phyloP scores from a whole-genome alignment of 139 green algal genomes.

The Astrephomene gubernaculifera region DNA sequence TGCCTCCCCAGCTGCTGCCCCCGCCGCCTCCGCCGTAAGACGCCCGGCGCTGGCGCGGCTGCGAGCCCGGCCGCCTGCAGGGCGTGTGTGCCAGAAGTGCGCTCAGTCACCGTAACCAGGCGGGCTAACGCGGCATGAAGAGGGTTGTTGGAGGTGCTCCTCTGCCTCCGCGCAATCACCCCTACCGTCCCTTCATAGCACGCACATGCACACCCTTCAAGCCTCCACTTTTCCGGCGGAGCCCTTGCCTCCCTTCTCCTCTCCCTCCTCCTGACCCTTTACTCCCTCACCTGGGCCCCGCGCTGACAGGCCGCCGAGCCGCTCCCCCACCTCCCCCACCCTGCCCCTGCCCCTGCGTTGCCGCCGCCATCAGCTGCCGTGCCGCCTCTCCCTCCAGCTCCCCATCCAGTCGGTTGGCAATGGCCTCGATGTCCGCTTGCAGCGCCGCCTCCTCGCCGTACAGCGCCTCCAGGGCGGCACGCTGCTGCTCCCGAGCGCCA shows the following conservation, averaged over 20 bases:
- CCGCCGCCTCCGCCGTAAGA: too few relatives aligned
- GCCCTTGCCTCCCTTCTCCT: not conserved
- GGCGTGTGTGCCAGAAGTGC: not conserved
- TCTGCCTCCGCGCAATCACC: not conserved
- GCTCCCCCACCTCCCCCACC: not conserved
- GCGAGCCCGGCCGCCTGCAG: not conserved
- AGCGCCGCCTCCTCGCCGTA: constrained; percentile 30
- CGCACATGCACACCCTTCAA: not conserved
- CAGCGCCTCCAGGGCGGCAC: constrained; percentile 23
- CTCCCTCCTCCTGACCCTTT: not conserved
- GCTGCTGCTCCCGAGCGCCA: constrained; percentile 14
- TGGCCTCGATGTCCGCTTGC: constrained; percentile 34
- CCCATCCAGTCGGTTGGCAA: constrained; percentile 12
- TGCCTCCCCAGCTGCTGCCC: not conserved
- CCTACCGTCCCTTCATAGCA: not conserved
- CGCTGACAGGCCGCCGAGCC: not conserved
- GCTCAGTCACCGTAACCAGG: too few relatives aligned
- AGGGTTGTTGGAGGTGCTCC: not conserved
- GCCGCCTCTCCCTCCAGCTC: constrained; percentile 19
- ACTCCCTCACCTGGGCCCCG: not conserved
- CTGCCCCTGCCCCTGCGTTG: not conserved
- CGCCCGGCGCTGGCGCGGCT: not conserved
- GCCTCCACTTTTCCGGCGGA: not conserved
- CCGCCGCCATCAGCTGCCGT: not conserved
- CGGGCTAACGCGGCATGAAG: not conserved